Evolutionary conservation across 495 filamentous ascomycete genomes (phyloP).

Genomic region (Penicillium waksmanii): DNA sequence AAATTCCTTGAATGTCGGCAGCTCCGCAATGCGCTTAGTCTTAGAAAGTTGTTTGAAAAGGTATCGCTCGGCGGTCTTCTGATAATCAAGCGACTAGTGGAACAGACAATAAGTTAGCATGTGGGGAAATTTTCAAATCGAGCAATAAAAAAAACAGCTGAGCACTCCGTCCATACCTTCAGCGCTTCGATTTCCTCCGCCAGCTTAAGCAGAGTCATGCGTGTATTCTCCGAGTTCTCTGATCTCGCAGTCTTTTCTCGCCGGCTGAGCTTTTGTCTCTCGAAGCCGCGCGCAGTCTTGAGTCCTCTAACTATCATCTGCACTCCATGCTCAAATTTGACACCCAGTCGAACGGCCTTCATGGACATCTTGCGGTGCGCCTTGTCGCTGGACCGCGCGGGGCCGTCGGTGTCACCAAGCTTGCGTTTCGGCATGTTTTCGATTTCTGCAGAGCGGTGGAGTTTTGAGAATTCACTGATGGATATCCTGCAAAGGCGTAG

Average conservation of each 20-base stretch:
- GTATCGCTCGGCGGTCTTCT: conserved; percentile 65
- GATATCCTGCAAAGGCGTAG: neutral
- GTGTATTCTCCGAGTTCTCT: conserved; percentile 48
- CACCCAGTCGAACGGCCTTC: conserved; percentile 46
- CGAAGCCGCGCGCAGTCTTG: conserved; percentile 82
- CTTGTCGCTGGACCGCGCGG: conserved; percentile 19
- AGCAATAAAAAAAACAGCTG: neutral
- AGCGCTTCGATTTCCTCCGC: conserved; percentile 73
- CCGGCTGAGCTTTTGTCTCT: conserved; percentile 84
- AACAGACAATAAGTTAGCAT: neutral
- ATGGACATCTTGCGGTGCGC: conserved; percentile 33
- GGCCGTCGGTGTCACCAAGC: conserved; percentile 38
- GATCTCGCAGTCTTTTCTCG: conserved; percentile 67
- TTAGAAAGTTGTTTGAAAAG: conserved; percentile 76
- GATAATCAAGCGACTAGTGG: conserved; percentile 63
- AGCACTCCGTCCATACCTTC: conserved; percentile 59
- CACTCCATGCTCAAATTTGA: conserved; percentile 61
- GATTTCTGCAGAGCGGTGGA: neutral
- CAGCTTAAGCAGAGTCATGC: conserved; percentile 54
- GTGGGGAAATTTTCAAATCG: neutral
- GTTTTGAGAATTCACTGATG: neutral
- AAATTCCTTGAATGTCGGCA: conserved; percentile 48
- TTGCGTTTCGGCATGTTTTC: conserved; percentile 54
- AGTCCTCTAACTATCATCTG: conserved; percentile 67
- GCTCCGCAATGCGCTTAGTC: conserved; percentile 67